Conservation (phyloP, 805 yeast genomes). For the Wickerhamomyces strasburgensis region DNA sequence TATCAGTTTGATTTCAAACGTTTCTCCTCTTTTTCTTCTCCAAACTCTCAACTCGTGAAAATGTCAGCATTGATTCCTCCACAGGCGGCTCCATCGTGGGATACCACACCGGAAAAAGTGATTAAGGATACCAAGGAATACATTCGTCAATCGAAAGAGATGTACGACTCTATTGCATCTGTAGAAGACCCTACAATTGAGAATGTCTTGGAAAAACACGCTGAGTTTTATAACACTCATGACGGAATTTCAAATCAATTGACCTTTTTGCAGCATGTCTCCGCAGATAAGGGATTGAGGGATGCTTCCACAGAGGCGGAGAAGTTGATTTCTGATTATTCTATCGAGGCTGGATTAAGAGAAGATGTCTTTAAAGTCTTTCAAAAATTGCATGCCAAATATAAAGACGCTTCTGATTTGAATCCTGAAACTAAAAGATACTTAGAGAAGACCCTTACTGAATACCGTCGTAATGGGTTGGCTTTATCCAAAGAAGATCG, state of each 20-base stretch:
- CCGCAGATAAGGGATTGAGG: conserved; percentile 57
- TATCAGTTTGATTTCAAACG: neutral
- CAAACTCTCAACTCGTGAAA: neutral
- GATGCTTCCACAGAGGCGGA: conserved; percentile 67
- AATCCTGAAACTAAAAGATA: conserved; percentile 54
- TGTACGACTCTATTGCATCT: conserved; percentile 52
- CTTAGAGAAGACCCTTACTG: conserved; percentile 50
- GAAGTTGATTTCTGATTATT: conserved; percentile 47
- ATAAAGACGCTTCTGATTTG: conserved; percentile 28
- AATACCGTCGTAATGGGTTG: conserved; percentile 65
- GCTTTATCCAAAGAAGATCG: conserved; percentile 52
- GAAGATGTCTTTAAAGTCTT: conserved; percentile 60
- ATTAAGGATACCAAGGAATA: conserved; percentile 37
- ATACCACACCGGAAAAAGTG: conserved; percentile 48
- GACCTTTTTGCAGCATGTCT: conserved; percentile 70
- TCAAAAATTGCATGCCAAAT: conserved; percentile 40
- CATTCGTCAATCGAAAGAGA: conserved; percentile 36
- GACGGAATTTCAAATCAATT: conserved; percentile 44
- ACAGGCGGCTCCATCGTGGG: conserved; percentile 47
- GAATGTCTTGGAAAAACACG: conserved; percentile 48
- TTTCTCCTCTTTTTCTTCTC: neutral
- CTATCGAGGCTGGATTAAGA: conserved; percentile 62
- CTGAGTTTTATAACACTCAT: conserved; percentile 45
- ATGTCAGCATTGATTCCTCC: conserved; percentile 20
- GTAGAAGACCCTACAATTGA: conserved; percentile 48